Base-by-base conservation (phyloP, 2,329 filamentous ascomycete genomes). In the Fusarium drepaniforme region DNA sequence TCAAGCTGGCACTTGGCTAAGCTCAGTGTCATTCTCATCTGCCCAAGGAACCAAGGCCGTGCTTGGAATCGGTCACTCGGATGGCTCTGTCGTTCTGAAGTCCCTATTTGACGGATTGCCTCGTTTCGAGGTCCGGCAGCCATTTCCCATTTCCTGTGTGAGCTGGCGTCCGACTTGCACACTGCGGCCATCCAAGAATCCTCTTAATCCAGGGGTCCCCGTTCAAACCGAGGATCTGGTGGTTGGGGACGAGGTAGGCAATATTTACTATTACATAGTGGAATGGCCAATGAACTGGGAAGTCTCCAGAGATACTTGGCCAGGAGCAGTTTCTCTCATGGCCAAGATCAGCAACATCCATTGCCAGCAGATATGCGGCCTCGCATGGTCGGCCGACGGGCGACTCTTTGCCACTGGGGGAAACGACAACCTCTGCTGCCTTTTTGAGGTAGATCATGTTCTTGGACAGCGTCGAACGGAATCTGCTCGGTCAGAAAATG, bases 11-110 rank as follows among this genome's bases (percentile, higher is more conserved):
- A 71, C 74, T n/a, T 89, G 91, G 85, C 88, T 99, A 49, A 98
- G 95, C 0, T 95, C 94, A 8, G 83, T 98, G n/a, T 92, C 94
- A 1, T 98, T 98, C 83, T 98, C 97, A 1, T 98, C 96, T 0
- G 82, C 87, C 1, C 85, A 90, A 78, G 96, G 96, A 1, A 88
- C 88, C 23, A 93, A 93, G 78, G 92, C 91, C 15, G 97, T 99
- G 42, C 88, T 99, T 51, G 96, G 95, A 1, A 93, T 95, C 74
- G 96, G 95, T 3, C 90, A 95, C 72, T 94, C 93, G 15, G 91
- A 95, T 79, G 94, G 95, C 2, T 89, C 90, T 28, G 86, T 98
- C 37, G 90, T 90, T 25, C 86, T 99, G 7, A 94, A 96, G 90
- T 96, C 94, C 56, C 89, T 94, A 0, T 90, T 91, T 67, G 93